phyloP scores from a whole-genome alignment of 2,329 filamentous ascomycete genomes.

The Trichoderma semiorbis region DNA sequence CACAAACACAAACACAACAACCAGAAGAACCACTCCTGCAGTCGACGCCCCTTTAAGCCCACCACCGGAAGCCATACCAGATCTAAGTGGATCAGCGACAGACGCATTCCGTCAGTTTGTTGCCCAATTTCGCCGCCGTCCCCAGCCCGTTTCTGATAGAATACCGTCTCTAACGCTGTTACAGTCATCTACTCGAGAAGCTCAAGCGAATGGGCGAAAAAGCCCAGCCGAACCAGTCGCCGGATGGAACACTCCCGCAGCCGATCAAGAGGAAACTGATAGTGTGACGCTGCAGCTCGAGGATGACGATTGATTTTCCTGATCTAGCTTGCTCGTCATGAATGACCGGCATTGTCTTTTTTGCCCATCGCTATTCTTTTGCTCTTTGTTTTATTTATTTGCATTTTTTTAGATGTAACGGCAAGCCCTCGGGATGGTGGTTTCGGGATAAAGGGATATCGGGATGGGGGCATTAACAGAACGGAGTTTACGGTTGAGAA shows the following conservation, averaged over 20 bases:
- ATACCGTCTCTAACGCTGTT: conserved; percentile 32
- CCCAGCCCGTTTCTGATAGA: conserved; percentile 28
- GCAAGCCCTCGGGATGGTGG: neutral
- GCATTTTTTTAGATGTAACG: neutral
- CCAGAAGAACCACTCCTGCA: neutral
- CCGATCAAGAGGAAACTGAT: conserved; percentile 47
- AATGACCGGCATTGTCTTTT: neutral
- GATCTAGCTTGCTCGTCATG: neutral
- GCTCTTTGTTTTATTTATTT: neutral
- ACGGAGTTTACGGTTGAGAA: neutral
- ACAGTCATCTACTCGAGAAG: conserved; percentile 55
- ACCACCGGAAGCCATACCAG: conserved; percentile 6
- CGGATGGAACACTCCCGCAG: conserved; percentile 36
- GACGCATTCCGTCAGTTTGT: conserved; percentile 26
- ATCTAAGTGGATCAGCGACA: conserved; percentile 22
- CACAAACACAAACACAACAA: neutral
- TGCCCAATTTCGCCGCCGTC: conserved; percentile 27
- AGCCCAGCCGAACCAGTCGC: conserved; percentile 32
- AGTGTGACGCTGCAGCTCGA: conserved; percentile 28
- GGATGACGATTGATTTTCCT: neutral
- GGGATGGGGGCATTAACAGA: neutral
- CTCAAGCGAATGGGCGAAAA: conserved; percentile 46
- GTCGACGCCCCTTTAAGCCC: neutral
- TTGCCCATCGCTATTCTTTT: neutral
- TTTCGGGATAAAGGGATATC: neutral